Conservation (phyloP, 2,329 filamentous ascomycete species). For the Beauveria medogensis region DNA sequence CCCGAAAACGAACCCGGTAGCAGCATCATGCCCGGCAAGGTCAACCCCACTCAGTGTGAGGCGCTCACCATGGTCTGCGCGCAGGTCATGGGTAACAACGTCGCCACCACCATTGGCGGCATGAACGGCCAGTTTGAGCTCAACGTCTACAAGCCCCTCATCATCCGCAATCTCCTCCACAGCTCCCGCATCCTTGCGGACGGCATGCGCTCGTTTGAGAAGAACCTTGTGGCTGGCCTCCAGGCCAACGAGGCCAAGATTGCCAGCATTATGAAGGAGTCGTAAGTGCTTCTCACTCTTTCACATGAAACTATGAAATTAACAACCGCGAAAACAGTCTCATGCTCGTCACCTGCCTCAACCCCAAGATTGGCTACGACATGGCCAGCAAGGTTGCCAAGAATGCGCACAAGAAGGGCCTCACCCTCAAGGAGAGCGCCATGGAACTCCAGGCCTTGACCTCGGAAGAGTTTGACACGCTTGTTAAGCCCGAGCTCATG, state of each 20-base stretch:
- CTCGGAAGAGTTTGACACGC: conserved; percentile 79
- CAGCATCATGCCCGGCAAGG: conserved; percentile 99
- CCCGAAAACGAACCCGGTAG: conserved; percentile 97
- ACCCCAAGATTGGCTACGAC: conserved; percentile 95
- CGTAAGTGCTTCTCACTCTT: conserved; percentile 46
- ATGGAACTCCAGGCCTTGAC: conserved; percentile 87
- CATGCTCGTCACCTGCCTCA: conserved; percentile 97
- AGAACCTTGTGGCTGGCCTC: conserved; percentile 81
- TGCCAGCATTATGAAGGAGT: conserved; percentile 82
- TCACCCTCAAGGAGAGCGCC: conserved; percentile 87
- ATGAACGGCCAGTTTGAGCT: conserved; percentile 98
- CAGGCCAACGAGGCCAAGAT: conserved; percentile 94
- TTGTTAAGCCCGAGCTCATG: conserved; percentile 94
- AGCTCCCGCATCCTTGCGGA: conserved; percentile 82
- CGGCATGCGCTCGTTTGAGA: conserved; percentile 90
- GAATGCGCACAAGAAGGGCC: conserved; percentile 97
- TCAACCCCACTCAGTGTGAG: conserved; percentile 98
- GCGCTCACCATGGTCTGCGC: conserved; percentile 95
- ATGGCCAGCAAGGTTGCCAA: conserved; percentile 96
- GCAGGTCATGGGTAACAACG: conserved; percentile 97
- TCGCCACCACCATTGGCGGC: conserved; percentile 84
- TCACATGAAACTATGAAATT: conserved; percentile 11
- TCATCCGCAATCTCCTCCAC: conserved; percentile 93
- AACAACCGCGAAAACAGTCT: conserved; percentile 47
- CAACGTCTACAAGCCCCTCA: conserved; percentile 96